A percentile compares a stretch with the other conserved stretches of the same genome.
These are phyloP conservation scores for Kwoniella sp. DNA, from an alignment of 768 basidiomycete species.

Conservation along the genomic window DNA sequence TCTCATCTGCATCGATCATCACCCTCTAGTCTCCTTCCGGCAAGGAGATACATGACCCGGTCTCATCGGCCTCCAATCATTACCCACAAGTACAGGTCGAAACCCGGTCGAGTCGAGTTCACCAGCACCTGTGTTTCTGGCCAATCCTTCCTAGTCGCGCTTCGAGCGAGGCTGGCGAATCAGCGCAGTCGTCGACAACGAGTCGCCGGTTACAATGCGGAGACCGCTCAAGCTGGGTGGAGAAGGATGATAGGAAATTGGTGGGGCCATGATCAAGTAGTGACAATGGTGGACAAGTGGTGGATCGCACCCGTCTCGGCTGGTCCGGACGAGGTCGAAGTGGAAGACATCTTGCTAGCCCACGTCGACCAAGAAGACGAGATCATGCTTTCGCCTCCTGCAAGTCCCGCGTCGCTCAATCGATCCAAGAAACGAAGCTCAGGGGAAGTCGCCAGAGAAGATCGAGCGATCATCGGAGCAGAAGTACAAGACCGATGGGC, in stretches of 20 bases:
- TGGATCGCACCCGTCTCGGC: constrained; percentile 11
- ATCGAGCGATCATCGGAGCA: constrained; percentile 1
- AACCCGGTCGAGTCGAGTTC: constrained; percentile 7
- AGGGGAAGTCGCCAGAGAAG: constrained; percentile 6
- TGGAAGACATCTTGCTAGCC: constrained; percentile 6
- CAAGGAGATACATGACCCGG: constrained; percentile 11
- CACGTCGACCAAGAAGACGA: constrained; percentile 1
- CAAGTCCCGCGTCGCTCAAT: neutral
- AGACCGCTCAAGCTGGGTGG: constrained; percentile 14
- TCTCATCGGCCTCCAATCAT: constrained; percentile 11
- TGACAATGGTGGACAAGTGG: constrained; percentile 16
- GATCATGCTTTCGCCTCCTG: constrained; percentile 16
- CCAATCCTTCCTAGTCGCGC: constrained; percentile 14
- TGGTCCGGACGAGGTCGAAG: constrained; percentile 24
- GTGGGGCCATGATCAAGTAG: constrained; percentile 18
- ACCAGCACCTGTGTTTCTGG: constrained; percentile 2
- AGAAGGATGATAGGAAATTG: constrained; percentile 21
- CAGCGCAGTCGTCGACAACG: constrained; percentile 2
- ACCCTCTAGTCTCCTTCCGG: constrained; percentile 19
- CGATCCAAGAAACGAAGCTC: constrained; percentile 1
- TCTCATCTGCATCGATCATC: constrained; percentile 28
- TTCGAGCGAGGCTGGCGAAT: neutral
- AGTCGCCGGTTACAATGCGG: constrained; percentile 5
- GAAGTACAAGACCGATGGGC: constrained; percentile 32
- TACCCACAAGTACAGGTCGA: constrained; percentile 7